Conservation (phyloP, 192 early-diverging fungal species). For the Podochytrium sp. region DNA sequence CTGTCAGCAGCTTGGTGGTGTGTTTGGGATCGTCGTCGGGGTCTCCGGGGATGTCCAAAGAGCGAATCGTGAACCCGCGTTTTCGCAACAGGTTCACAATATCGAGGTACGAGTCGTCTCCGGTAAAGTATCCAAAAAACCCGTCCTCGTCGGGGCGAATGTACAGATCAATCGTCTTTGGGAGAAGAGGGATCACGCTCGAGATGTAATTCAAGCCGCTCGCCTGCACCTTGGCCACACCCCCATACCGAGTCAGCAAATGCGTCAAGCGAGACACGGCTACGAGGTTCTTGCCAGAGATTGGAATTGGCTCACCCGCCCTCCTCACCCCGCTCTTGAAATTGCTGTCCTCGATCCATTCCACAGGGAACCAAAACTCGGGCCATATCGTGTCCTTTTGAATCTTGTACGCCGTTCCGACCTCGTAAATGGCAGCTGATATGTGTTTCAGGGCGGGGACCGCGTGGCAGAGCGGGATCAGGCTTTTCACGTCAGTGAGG, state of each 20-base stretch:
- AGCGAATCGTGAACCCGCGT: neutral
- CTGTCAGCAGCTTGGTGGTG: neutral
- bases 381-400: neutral
- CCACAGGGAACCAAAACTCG: conserved; percentile 1
- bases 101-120: neutral
- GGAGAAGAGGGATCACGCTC: neutral
- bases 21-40: neutral
- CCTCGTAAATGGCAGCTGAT: neutral
- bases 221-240: neutral
- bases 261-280: neutral
- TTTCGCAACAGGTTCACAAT: neutral
- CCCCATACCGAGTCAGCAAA: neutral
- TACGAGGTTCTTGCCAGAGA: neutral
- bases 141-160: neutral
- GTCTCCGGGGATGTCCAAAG: neutral
- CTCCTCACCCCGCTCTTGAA: neutral
- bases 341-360: neutral
- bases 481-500: neutral
- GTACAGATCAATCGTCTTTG: neutral
- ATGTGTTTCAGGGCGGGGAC: neutral
- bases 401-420: neutral
- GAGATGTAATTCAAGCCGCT: neutral
- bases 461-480: neutral
- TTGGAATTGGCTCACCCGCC: neutral
- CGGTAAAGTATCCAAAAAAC: neutral